Percentiles rank a stretch among this genome's conserved stretches.
These are phyloP conservation scores for Trametopsis cervina DNA, from an alignment of 768 basidiomycete genomes.

Conservation along the genomic window DNA sequence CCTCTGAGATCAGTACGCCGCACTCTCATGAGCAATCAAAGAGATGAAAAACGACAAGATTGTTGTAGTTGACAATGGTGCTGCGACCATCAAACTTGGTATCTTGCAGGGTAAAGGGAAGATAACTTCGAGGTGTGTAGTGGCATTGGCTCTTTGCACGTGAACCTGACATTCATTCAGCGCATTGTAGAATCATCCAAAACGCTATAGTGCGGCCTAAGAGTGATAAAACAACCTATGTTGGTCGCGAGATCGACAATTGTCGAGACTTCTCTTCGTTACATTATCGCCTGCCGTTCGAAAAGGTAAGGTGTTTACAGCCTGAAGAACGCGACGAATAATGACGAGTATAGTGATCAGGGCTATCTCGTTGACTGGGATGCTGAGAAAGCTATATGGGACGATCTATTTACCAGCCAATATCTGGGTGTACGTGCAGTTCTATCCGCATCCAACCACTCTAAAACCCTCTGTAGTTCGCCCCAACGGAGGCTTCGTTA, in stretches of 20 bases:
- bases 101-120: conserved; percentile 28
- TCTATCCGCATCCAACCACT: neutral
- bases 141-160: neutral
- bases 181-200: conserved; percentile 47
- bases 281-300: conserved; percentile 79
- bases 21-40: too few relatives aligned
- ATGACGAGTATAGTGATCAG: conserved; percentile 34
- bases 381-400: conserved; percentile 91
- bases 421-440: conserved; percentile 48
- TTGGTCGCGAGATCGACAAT: conserved; percentile 75
- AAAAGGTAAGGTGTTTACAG: conserved; percentile 53
- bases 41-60: neutral
- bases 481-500: conserved; percentile 65
- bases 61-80: conserved; percentile 85
- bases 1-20: too few relatives aligned
- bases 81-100: conserved; percentile 73
- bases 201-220: conserved; percentile 86
- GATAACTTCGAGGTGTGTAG: conserved; percentile 25
- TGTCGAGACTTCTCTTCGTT: conserved; percentile 80
- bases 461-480: conserved; percentile 40
- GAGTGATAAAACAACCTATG: conserved; percentile 73
- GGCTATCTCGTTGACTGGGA: conserved; percentile 95
- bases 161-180: neutral
- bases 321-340: conserved; percentile 6
- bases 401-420: conserved; percentile 74